phyloP scores from a whole-genome alignment of 1,284 basidiomycete species.

The Cutaneotrichosporon sp. region DNA sequence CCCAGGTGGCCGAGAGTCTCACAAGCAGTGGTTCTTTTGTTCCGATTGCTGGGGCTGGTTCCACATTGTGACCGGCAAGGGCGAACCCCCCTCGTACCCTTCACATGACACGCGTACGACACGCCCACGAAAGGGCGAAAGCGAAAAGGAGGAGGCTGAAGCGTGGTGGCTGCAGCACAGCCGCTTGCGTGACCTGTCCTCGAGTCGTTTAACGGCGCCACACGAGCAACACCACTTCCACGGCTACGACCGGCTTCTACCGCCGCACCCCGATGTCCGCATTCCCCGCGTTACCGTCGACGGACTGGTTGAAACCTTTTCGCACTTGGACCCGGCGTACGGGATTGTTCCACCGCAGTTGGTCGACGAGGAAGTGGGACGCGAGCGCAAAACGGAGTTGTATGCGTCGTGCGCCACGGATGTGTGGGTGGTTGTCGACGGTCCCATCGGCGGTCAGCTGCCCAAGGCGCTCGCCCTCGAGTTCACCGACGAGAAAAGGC shows the following conservation, averaged over 20 bases:
- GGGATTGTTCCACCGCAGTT: background rate
- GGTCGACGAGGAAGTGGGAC: background rate
- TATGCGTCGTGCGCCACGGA: constrained; percentile 33
- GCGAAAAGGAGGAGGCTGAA: background rate
- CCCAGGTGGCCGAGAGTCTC: constrained; percentile 26
- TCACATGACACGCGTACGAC: background rate
- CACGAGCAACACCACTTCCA: constrained; percentile 29
- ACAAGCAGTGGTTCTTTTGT: constrained; percentile 41
- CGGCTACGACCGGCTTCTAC: constrained; percentile 20
- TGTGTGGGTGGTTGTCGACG: constrained; percentile 32
- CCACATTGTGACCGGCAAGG: constrained; percentile 18
- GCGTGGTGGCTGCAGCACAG: background rate
- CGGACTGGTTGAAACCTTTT: constrained; percentile 27
- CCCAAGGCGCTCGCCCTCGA: constrained; percentile 23
- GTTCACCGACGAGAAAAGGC: constrained; percentile 32
- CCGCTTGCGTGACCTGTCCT: background rate
- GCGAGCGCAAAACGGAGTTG: constrained; percentile 8
- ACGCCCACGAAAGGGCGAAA: background rate
- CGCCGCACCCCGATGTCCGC: constrained; percentile 9
- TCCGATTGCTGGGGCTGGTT: constrained; percentile 38
- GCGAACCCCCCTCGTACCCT: background rate
- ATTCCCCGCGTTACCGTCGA: constrained; percentile 28
- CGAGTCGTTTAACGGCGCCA: background rate
- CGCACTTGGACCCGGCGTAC: constrained; percentile 21
- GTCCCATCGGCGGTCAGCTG: constrained; percentile 34